phyloP scores from a whole-genome alignment of 2,329 filamentous ascomycete genomes.

The Trichoderma endophyticum region DNA sequence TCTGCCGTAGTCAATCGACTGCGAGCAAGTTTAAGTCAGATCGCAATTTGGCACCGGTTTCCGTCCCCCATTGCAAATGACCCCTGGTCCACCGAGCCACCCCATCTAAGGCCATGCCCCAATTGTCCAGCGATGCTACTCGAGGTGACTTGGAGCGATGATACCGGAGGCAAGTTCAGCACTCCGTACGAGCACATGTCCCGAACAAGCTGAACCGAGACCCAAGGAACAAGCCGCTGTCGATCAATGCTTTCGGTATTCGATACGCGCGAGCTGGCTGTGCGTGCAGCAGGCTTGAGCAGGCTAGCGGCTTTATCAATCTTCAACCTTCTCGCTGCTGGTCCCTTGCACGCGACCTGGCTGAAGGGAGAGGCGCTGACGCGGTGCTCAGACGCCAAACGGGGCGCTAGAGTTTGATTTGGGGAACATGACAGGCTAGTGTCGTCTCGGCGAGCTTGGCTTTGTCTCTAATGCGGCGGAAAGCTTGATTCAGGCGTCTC shows the following conservation, averaged over 20 bases:
- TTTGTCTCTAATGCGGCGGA: constrained; percentile 15
- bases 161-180: background rate
- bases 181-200: background rate
- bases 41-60: background rate
- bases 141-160: background rate
- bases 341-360: background rate
- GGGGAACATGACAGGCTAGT: background rate
- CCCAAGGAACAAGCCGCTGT: background rate
- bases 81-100: background rate
- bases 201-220: background rate
- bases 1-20: background rate
- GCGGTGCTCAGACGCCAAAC: background rate
- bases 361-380: constrained; percentile 12
- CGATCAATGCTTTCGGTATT: background rate
- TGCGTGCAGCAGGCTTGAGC: background rate
- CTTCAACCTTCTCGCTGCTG: background rate
- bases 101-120: background rate
- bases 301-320: background rate
- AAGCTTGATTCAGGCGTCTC: constrained; percentile 14
- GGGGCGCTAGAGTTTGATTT: constrained; percentile 14
- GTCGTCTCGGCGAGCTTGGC: constrained; percentile 16
- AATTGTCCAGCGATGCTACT: background rate
- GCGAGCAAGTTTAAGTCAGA: background rate
- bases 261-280: background rate
- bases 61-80: background rate